Conservation (phyloP, 73 alveolate genomes). For the Symbiodinium natans region DNA sequence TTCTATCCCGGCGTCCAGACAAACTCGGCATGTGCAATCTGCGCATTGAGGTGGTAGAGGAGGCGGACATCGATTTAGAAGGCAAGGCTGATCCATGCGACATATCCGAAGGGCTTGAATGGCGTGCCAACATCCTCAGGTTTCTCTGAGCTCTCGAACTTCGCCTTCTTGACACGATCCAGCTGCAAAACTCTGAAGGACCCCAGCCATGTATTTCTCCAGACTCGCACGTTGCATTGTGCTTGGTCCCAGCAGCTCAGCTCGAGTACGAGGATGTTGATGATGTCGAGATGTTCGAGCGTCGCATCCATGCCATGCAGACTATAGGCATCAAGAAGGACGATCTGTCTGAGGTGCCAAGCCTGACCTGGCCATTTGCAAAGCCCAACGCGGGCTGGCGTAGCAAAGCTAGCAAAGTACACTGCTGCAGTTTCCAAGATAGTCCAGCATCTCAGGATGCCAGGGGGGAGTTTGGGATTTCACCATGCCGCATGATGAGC, state of each 20-base stretch:
- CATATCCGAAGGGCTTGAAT: neutral
- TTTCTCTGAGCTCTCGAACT: constrained; percentile 36
- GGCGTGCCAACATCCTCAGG: too few relatives aligned
- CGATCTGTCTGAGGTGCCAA: constrained; percentile 69
- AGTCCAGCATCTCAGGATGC: too few relatives aligned
- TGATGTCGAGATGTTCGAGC: constrained; percentile 96
- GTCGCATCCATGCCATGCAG: constrained; percentile 96
- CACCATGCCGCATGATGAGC: too few relatives aligned
- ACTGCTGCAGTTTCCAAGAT: too few relatives aligned
- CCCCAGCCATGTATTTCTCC: neutral
- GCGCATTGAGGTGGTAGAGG: constrained; percentile 34
- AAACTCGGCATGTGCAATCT: neutral
- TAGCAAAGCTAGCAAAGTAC: too few relatives aligned
- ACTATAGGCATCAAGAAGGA: constrained; percentile 96
- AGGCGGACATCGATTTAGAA: constrained; percentile 46
- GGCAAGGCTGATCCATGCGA: neutral
- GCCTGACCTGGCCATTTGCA: too few relatives aligned
- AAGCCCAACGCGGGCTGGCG: too few relatives aligned
- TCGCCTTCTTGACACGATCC: constrained; percentile 73
- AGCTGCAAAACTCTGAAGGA: constrained; percentile 82
- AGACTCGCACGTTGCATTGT: too few relatives aligned
- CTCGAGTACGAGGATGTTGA: constrained; percentile 94
- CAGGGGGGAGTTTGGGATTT: too few relatives aligned
- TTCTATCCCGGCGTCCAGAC: neutral
- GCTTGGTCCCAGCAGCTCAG: too few relatives aligned